phyloP scores from a whole-genome alignment of 352 stramenopile species.

The Peronospora farinosa region DNA sequence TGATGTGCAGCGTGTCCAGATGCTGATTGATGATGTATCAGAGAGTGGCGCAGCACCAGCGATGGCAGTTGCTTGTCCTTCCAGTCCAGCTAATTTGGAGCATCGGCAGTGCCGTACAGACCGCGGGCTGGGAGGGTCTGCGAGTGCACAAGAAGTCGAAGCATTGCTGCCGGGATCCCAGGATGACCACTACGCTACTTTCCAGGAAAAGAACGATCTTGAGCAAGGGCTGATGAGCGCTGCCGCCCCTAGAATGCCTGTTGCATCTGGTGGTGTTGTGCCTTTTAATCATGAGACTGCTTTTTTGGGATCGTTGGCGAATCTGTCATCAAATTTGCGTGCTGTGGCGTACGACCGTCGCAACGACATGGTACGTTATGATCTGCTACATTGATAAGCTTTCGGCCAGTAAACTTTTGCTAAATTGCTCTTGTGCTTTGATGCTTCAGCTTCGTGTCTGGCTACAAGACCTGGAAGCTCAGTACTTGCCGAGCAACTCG shows the following conservation, averaged over 20 bases:
- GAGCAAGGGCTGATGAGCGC: conserved; percentile 31
- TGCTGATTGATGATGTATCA: conserved; percentile 75
- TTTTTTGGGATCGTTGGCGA: conserved; percentile 66
- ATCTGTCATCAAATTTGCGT: conserved; percentile 67
- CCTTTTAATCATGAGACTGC: conserved; percentile 64
- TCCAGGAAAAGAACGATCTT: conserved; percentile 41
- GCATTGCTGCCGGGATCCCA: conserved; percentile 39
- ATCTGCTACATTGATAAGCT: background rate
- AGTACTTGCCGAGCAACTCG: conserved; percentile 72
- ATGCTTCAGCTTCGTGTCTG: conserved; percentile 50
- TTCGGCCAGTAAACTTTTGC: background rate
- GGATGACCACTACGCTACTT: conserved; percentile 70
- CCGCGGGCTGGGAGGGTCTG: conserved; percentile 18
- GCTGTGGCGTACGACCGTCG: conserved; percentile 46
- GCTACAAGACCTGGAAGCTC: conserved; percentile 53
- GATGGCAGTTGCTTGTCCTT: conserved; percentile 35
- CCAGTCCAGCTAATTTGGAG: conserved; percentile 20
- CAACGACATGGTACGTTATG: conserved; percentile 56
- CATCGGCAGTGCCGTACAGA: conserved; percentile 20
- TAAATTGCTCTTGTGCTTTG: conserved; percentile 1
- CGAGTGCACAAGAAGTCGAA: conserved; percentile 42
- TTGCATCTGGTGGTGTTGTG: conserved; percentile 22
- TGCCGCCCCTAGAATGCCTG: conserved; percentile 3
- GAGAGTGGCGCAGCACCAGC: conserved; percentile 46
- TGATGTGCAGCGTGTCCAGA: conserved; percentile 52